A percentile compares a stretch with the other conserved stretches of the same genome.
phyloP scores from a whole-genome alignment of 352 stramenopile genomes.

The Pythium sukuiense region DNA sequence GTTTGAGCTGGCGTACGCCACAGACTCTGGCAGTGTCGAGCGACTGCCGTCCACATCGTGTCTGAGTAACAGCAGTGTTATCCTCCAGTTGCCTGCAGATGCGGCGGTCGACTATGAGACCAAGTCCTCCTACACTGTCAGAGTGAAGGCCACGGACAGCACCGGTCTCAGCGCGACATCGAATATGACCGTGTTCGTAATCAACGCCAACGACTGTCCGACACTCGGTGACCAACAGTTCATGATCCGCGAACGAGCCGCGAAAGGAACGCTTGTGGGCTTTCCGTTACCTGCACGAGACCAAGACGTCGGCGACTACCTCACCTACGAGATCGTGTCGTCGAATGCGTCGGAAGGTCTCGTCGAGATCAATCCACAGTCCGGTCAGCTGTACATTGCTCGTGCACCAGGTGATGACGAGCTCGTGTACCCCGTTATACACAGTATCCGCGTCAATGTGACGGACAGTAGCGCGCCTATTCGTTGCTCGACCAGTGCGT shows the following conservation, averaged over 20 bases:
- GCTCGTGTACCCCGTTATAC: conserved; percentile 38
- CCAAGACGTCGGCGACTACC: conserved; percentile 46
- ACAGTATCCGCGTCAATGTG: conserved; percentile 38
- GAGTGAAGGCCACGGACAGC: conserved; percentile 34
- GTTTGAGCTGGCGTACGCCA: conserved; percentile 21
- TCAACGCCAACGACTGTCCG: conserved; percentile 65
- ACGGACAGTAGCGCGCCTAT: conserved; percentile 33
- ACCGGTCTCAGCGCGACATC: conserved; percentile 33
- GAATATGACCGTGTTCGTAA: conserved; percentile 34
- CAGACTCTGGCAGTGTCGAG: conserved; percentile 5
- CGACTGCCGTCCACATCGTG: conserved; percentile 15
- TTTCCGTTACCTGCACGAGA: conserved; percentile 55
- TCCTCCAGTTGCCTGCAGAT: conserved; percentile 9
- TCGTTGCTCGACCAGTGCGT: conserved; percentile 28
- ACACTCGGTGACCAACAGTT: conserved; percentile 37
- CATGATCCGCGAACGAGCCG: conserved; percentile 40
- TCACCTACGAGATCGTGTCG: conserved; percentile 40
- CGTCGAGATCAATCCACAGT: conserved; percentile 42
- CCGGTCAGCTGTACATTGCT: conserved; percentile 46
- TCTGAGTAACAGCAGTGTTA: conserved; percentile 18
- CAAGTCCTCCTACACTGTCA: conserved; percentile 33
- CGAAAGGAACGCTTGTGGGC: conserved; percentile 35
- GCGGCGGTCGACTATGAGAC: conserved; percentile 42
- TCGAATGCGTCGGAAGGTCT: conserved; percentile 34
- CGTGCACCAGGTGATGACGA: conserved; percentile 29